Evolutionary conservation across 345 rosid genomes (phyloP).

Genomic region (Gossypium thurberi): DNA sequence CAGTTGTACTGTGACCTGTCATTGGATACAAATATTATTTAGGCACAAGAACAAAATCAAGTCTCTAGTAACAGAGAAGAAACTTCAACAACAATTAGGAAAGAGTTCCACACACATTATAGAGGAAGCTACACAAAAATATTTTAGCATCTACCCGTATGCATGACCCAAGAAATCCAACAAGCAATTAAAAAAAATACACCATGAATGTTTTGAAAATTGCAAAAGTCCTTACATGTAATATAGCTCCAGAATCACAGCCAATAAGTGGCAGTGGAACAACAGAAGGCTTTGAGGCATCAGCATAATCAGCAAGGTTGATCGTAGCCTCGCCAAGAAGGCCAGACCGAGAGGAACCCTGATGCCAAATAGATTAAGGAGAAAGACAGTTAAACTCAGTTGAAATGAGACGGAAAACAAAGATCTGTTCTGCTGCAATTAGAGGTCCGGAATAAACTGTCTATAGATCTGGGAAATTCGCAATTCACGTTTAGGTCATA

Average conservation of each 20-base stretch:
- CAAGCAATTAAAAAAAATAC: not conserved
- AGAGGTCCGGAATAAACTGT: conserved; percentile 4
- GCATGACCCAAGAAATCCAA: not conserved
- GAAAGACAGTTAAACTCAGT: conserved; percentile 14
- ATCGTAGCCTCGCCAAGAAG: conserved; percentile 89
- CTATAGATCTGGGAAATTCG: not conserved
- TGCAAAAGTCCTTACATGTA: conserved; percentile 68
- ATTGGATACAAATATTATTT: conserved; percentile 13
- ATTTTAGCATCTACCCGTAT: not conserved
- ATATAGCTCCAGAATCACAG: conserved; percentile 74
- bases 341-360: conserved; percentile 92
- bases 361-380: conserved; percentile 22
- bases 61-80: not conserved
- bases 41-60: not conserved
- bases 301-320: conserved; percentile 90
- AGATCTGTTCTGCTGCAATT: not conserved
- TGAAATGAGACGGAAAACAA: not conserved
- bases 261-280: conserved; percentile 69
- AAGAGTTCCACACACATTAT: not conserved
- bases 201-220: conserved; percentile 7
- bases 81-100: not conserved
- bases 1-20: conserved; percentile 86
- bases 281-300: conserved; percentile 72
- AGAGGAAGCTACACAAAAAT: not conserved
- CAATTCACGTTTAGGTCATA: not conserved